A percentile compares a stretch with the other conserved stretches of the same genome.
Evolutionary conservation across 1,284 basidiomycete genomes (phyloP).

Genomic region (Pseudozyma sp.): DNA sequence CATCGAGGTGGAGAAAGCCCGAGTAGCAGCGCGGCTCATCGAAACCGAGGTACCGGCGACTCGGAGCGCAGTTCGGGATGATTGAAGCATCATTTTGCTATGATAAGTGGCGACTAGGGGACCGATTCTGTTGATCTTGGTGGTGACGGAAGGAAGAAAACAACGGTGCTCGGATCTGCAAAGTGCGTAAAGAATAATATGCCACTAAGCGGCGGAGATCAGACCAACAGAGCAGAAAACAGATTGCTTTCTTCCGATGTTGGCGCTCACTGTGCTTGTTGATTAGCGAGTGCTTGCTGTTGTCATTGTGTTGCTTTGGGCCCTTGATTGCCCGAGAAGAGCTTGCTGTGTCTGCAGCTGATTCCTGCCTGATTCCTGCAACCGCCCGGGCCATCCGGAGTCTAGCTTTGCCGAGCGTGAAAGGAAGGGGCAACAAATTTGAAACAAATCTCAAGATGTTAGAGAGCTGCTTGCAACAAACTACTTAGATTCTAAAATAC

Average conservation of each 20-base stretch:
- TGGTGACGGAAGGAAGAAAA: not conserved
- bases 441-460: not conserved
- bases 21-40: slow-evolving; percentile 21
- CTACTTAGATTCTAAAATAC: not conserved
- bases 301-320: not conserved
- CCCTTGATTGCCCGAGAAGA: too few species aligned
- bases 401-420: slow-evolving; percentile 31
- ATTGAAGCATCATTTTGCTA: slow-evolving; percentile 35
- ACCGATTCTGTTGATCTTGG: not conserved
- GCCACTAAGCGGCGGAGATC: not conserved
- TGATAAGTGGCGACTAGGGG: not conserved
- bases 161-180: too few species aligned
- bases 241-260: slow-evolving; percentile 18
- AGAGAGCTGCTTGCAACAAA: not conserved
- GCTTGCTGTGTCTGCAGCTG: too few species aligned
- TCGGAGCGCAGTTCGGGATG: slow-evolving; percentile 30
- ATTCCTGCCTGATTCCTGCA: too few species aligned
- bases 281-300: not conserved
- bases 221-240: not conserved
- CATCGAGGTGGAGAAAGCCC: slow-evolving; percentile 59
- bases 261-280: not conserved
- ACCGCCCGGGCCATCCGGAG: slow-evolving; percentile 38
- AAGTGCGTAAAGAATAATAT: too few species aligned
- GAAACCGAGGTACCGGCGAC: slow-evolving; percentile 19
- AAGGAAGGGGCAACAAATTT: slow-evolving; percentile 2